Conservation (phyloP, 805 yeast genomes). For the Schizosaccharomyces osmophilus region DNA sequence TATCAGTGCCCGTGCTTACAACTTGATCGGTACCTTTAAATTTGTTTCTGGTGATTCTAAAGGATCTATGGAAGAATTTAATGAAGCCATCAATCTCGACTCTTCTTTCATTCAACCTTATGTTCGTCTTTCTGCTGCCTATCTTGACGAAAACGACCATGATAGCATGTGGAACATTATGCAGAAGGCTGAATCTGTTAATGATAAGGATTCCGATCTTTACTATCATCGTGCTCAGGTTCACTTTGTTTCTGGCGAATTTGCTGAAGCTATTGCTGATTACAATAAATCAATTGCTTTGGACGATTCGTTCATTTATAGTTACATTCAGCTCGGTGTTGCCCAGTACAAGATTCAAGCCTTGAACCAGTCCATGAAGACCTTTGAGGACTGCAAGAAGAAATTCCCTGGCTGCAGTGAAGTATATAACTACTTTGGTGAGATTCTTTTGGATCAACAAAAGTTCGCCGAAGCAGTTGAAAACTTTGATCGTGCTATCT, state of each 20-base stretch:
- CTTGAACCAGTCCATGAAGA: conserved; percentile 6
- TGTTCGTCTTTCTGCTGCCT: conserved; percentile 56
- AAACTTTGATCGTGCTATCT: conserved; percentile 67
- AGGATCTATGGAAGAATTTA: conserved; percentile 37
- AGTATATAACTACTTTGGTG: conserved; percentile 88
- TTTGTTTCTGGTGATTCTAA: conserved; percentile 56
- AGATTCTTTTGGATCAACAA: conserved; percentile 2
- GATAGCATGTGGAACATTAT: conserved; percentile 42
- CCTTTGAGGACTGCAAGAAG: conserved; percentile 17
- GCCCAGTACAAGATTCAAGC: conserved; percentile 37
- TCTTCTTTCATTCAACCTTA: conserved; percentile 59
- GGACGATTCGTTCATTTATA: conserved; percentile 53
- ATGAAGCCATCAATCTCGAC: conserved; percentile 34
- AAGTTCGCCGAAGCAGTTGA: conserved; percentile 12
- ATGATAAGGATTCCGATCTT: conserved; percentile 53
- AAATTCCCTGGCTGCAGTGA: conserved; percentile 57
- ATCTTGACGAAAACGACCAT: conserved; percentile 52
- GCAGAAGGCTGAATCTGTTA: conserved; percentile 39
- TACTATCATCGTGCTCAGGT: conserved; percentile 91
- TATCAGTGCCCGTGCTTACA: conserved; percentile 33
- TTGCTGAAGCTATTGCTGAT: conserved; percentile 43
- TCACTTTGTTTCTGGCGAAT: conserved; percentile 54
- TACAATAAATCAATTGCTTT: conserved; percentile 53
- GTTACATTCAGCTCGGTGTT: conserved; percentile 83
- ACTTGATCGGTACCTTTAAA: conserved; percentile 58